Evolutionary conservation across 2,329 filamentous ascomycete genomes (phyloP), one percentile per base, ranked within the genome.

Genomic region (Exophiala mesophila): DNA sequence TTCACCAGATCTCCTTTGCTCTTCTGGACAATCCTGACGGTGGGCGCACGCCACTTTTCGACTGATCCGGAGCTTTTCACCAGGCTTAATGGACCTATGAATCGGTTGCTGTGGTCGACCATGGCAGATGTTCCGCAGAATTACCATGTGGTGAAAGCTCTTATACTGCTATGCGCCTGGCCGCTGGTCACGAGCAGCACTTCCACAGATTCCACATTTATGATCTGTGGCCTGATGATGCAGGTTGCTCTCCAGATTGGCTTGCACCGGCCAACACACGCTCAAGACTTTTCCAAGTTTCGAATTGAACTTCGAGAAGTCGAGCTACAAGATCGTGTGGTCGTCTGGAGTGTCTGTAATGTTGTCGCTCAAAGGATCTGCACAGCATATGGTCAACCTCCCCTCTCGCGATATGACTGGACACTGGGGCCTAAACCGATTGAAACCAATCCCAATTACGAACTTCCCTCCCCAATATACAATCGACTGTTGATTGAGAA

Each of bases 321-420:
- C 50, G 79, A 82, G 49, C 69, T 82, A 45, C 71, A 73, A 36
- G 80, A 84, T 58, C 72, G 80, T 32, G 70, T 82, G 24, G 71
- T 77, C 50, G 83, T 80, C 2, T 84, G 80, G 80, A 78, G 77
- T 2, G 72, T 79, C 18, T 82, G 80, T 62, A 84, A 83, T 55
- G 76, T 82, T 49, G 78, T 83, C 36, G 78, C 79, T 13, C 79
- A 83, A 55, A 76, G 77, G 38, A 77, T 83, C 44, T 77, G 77
- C 12, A 83, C 78, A n/a, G 77, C 78, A n/a, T 78, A 82, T 57
- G 80, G 80, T 8, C 78, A 82, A 57, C 80, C 80, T 13, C 76
- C 80, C 12, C 73, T 75, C 48, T 82, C 74, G 24, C 66, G 72
- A 39, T 82, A 74, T 60, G 80, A 76, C 56, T 81, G 69, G 66